Percentiles rank a stretch among this genome's conserved stretches.
phyloP scores from a whole-genome alignment of 352 stramenopile species.

The Phytophthora pinifolia region DNA sequence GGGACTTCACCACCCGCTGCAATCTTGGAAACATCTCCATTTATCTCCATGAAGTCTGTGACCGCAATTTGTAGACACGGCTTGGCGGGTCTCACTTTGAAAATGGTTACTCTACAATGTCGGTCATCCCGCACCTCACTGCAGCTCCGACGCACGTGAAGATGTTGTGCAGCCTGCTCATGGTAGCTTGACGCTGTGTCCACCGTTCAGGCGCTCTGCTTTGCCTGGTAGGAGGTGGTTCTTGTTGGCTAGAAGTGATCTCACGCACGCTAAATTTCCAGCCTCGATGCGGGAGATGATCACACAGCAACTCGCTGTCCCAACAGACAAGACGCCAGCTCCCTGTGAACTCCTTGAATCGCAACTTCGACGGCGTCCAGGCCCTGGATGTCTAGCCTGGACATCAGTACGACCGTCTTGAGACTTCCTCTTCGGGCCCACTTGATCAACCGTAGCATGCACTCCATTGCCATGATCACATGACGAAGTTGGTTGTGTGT shows the following conservation, averaged over 20 bases:
- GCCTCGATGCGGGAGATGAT: conserved; percentile 15
- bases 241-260: conserved; percentile 11
- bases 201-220: conserved; percentile 15
- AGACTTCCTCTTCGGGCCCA: conserved; percentile 4
- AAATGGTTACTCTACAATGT: conserved; percentile 8
- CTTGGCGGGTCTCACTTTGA: conserved; percentile 12
- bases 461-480: conserved; percentile 17
- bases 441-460: conserved; percentile 12
- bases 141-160: conserved; percentile 18
- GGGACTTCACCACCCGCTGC: not conserved
- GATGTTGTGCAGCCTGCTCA: conserved; percentile 13
- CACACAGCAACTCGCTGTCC: conserved; percentile 5
- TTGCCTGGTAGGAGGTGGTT: conserved; percentile 6
- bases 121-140: conserved; percentile 9
- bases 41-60: not conserved
- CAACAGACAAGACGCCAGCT: conserved; percentile 9
- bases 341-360: conserved; percentile 3
- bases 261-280: conserved; percentile 3
- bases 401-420: conserved; percentile 13
- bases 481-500: conserved; percentile 11
- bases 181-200: conserved; percentile 6
- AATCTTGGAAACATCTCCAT: not conserved
- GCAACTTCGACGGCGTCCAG: conserved; percentile 11
- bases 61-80: conserved; percentile 1
- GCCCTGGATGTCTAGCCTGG: not conserved